Evolutionary conservation across 495 filamentous ascomycete species (phyloP), one percentile per base, ranked within the genome.

Genomic region (Penicillium lagena): DNA sequence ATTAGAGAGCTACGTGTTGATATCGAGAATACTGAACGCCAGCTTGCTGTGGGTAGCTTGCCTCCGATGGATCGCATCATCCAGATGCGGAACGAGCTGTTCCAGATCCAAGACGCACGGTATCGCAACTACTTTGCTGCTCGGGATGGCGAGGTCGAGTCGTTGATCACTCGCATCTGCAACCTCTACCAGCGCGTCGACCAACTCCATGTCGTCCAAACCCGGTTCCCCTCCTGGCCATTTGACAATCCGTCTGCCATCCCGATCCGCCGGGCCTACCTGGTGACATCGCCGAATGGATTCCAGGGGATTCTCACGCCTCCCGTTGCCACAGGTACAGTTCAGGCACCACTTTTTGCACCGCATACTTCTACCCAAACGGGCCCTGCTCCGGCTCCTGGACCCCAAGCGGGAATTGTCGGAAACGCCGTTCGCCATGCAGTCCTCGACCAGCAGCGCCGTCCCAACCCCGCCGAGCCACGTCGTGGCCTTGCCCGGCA

Each of bases 261-360:
- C 22, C 22, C 22, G 22, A 3, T 22, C 22, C 22, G 22, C 22
- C 22, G 22, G 22, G 6, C 22, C 22, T 34, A 83, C 54, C 69
- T 86, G 33, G 59, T 86, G 8, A 77, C 72, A 4, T 83, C 81
- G 2, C 79, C 82, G 1, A 62, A 56, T 12, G 82, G 81, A 5
- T 80, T 78, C 29, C 75, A 77, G 39, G 80, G 76, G 7, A 58
- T 86, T 8, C 56, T 85, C 7, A 62, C 83, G 13, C 56, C 64
- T 7, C 49, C 77, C 2, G 22, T 22, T 22, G 4, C 22, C 22
- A 22, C 22, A 22, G 22, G 22, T 22, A 22, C 22, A 22, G 22
- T 22, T 4, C 22, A 22, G 22, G 4, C 22, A 22, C 22, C 22
- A 6, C 22, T 22, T 22, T 22, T 22, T 22, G 22, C 22, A 4